Conservation (phyloP, 148 eudicot species). For the Rheum nobile region DNA sequence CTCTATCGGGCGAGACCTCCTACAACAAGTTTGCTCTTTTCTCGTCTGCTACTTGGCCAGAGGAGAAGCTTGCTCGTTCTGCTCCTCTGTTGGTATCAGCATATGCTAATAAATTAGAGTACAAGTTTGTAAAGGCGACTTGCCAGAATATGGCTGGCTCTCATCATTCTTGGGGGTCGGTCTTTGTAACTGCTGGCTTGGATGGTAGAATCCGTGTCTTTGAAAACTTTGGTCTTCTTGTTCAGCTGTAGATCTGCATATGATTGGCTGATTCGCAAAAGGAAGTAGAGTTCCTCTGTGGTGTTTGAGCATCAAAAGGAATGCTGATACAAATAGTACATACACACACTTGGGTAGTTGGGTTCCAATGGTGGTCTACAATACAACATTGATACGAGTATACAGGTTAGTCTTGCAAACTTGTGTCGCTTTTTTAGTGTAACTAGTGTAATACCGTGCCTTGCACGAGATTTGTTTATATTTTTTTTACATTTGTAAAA, state of each 20-base stretch:
- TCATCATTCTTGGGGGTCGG: constrained; percentile 67
- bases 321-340: too few relatives aligned
- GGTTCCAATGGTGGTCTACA: too few relatives aligned
- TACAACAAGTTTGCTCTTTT: constrained; percentile 30
- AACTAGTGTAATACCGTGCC: too few relatives aligned
- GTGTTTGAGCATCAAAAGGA: too few relatives aligned
- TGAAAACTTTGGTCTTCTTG: constrained; percentile 73
- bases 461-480: too few relatives aligned
- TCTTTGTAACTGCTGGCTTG: constrained; percentile 83
- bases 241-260: constrained; percentile 22
- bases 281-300: too few relatives aligned
- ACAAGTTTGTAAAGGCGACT: constrained; percentile 43
- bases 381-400: too few relatives aligned
- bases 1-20: constrained; percentile 26
- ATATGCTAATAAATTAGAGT: constrained; percentile 31
- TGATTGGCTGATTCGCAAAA: too few relatives aligned
- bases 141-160: constrained; percentile 47
- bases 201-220: constrained; percentile 76
- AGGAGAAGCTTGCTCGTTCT: constrained; percentile 40
- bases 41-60: constrained; percentile 85
- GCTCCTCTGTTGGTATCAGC: constrained; percentile 25
- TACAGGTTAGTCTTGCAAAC: too few relatives aligned
- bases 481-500: too few relatives aligned
- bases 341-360: too few relatives aligned
- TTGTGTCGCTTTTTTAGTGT: too few relatives aligned